These are phyloP conservation scores for Cercospora sp. DNA, from an alignment of 2,329 filamentous ascomycete genomes.

Conservation along the genomic window DNA sequence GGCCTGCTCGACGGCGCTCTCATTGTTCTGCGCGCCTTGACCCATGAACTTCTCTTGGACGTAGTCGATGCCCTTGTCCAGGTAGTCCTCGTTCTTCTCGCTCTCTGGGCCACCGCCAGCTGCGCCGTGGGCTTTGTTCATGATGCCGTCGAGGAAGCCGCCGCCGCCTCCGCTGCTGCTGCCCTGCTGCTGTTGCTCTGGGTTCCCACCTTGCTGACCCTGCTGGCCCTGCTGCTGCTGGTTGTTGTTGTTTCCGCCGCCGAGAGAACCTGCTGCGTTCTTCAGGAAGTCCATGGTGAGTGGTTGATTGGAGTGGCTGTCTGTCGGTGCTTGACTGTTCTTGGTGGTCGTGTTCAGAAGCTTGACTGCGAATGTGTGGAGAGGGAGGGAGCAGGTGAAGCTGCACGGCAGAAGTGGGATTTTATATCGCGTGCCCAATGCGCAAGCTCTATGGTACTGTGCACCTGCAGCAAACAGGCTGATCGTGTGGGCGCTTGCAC, in stretches of 20 bases:
- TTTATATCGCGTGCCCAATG: conserved; percentile 17
- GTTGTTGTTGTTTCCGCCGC: conserved; percentile 30
- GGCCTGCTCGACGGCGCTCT: conserved; percentile 71
- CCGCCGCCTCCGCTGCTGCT: conserved; percentile 40
- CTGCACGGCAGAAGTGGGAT: background rate
- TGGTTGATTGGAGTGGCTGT: conserved; percentile 18
- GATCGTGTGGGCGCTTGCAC: conserved; percentile 14
- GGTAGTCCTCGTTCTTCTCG: conserved; percentile 73
- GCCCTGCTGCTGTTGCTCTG: conserved; percentile 37
- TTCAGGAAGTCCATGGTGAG: conserved; percentile 51
- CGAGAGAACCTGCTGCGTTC: conserved; percentile 43
- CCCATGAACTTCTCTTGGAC: conserved; percentile 75
- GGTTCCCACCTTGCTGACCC: conserved; percentile 20
- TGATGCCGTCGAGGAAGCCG: conserved; percentile 59
- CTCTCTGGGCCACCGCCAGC: conserved; percentile 72
- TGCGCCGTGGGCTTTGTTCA: conserved; percentile 68
- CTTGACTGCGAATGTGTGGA: background rate
- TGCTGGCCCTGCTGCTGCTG: conserved; percentile 27
- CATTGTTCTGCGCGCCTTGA: conserved; percentile 69
- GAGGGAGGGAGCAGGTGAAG: background rate
- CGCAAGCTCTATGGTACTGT: conserved; percentile 11
- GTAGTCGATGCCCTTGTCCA: conserved; percentile 80
- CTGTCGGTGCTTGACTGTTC: background rate
- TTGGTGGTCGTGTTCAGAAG: background rate
- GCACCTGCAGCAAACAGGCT: conserved; percentile 19